phyloP scores from a whole-genome alignment of 768 basidiomycete genomes.

The Calocybe gangraenosa region DNA sequence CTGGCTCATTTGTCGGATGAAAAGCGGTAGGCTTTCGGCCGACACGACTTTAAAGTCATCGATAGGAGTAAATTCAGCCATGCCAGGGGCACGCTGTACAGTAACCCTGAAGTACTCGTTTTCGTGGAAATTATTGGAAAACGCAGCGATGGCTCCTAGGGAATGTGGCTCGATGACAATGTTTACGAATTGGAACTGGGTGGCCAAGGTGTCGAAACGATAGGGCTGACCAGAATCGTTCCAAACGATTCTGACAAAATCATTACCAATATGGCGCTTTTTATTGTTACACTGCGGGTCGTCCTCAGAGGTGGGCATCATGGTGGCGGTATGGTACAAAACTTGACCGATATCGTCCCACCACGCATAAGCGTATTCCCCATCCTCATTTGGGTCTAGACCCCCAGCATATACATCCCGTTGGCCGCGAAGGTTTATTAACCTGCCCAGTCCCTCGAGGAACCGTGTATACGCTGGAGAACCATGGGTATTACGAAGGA shows the following conservation, averaged over 20 bases:
- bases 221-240: slow-evolving; percentile 94
- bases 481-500: slow-evolving; percentile 86
- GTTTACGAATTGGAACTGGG: slow-evolving; percentile 96
- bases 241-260: slow-evolving; percentile 94
- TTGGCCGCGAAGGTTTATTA: slow-evolving; percentile 87
- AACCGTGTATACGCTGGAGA: slow-evolving; percentile 95
- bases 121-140: slow-evolving; percentile 79
- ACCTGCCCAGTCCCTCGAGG: slow-evolving; percentile 80
- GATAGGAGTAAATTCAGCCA: slow-evolving; percentile 92
- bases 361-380: slow-evolving; percentile 98
- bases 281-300: slow-evolving; percentile 79
- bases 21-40: slow-evolving; percentile 77
- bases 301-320: slow-evolving; percentile 81
- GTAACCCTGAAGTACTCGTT: slow-evolving; percentile 96
- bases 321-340: slow-evolving; percentile 92
- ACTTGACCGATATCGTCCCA: slow-evolving; percentile 98
- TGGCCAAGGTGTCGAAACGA: slow-evolving; percentile 85
- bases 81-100: slow-evolving; percentile 81
- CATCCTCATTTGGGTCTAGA: slow-evolving; percentile 86
- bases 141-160: slow-evolving; percentile 76
- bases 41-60: slow-evolving; percentile 95
- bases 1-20: slow-evolving; percentile 84
- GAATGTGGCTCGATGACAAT: slow-evolving; percentile 96
- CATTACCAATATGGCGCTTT: slow-evolving; percentile 96
- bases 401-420: slow-evolving; percentile 92